These are phyloP conservation scores for Bidens hawaiensis DNA, from an alignment of 140 eudicot genomes.

Conservation along the genomic window DNA sequence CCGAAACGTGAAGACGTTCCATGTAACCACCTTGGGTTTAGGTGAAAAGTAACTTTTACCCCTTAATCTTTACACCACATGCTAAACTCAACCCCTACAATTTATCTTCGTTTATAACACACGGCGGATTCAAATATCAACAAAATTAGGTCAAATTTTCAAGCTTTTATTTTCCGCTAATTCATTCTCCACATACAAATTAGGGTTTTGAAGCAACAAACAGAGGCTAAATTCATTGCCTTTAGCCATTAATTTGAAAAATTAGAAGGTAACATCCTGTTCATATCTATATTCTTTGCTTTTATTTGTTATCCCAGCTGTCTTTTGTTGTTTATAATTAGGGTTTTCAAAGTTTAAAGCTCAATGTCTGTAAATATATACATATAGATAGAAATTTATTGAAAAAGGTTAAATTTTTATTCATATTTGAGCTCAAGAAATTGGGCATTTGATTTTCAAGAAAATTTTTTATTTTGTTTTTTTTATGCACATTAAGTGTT, in stretches of 20 bases:
- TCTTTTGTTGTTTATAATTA: too few species aligned
- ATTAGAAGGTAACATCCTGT: slow-evolving; percentile 5
- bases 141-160: slow-evolving; percentile 25
- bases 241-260: slow-evolving; percentile 6
- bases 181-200: neutral
- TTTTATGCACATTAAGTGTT: too few species aligned
- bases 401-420: neutral
- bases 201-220: slow-evolving; percentile 13
- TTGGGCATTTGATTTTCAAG: slow-evolving; percentile 1
- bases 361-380: too few species aligned
- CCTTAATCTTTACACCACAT: neutral
- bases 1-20: too few species aligned
- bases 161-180: slow-evolving; percentile 12
- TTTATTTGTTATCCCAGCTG: neutral
- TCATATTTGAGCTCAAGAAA: neutral
- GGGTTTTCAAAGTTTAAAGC: too few species aligned
- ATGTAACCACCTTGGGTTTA: too few species aligned
- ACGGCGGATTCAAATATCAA: slow-evolving; percentile 18
- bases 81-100: neutral
- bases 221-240: neutral
- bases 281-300: too few species aligned
- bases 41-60: neutral
- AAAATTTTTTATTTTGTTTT: too few species aligned
- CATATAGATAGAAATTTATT: too few species aligned
- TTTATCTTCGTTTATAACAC: slow-evolving; percentile 4